Percentiles rank a stretch among this genome's conserved stretches.
phyloP scores from a whole-genome alignment of 495 filamentous ascomycete genomes.

The Hypoxylon intermedium region DNA sequence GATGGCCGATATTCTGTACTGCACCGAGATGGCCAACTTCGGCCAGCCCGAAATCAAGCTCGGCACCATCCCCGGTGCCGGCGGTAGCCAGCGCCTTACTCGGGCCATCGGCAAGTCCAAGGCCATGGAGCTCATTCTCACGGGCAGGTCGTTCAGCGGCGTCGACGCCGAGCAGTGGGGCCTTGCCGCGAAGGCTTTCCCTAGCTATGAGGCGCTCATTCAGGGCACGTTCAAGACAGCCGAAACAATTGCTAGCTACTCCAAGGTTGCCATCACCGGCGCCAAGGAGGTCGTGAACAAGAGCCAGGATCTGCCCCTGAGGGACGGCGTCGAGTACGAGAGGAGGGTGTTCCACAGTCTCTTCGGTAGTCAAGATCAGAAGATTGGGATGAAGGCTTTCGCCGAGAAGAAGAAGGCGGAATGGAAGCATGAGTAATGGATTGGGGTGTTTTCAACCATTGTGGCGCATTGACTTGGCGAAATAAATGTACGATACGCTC shows the following conservation, averaged over 20 bases:
- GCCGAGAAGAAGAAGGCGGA: slow-evolving; percentile 91
- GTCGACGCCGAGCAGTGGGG: slow-evolving; percentile 89
- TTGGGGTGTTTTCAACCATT: too few relatives aligned
- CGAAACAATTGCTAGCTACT: slow-evolving; percentile 84
- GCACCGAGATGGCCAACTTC: slow-evolving; percentile 80
- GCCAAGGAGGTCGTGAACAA: slow-evolving; percentile 98
- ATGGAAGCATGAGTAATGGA: slow-evolving; percentile 80
- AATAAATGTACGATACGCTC: too few relatives aligned
- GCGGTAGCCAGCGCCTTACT: slow-evolving; percentile 88
- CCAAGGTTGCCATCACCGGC: slow-evolving; percentile 81
- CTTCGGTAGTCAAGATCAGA: slow-evolving; percentile 95
- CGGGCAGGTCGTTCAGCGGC: slow-evolving; percentile 80
- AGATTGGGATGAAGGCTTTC: slow-evolving; percentile 97
- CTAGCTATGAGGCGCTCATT: slow-evolving; percentile 81
- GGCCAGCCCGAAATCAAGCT: slow-evolving; percentile 97
- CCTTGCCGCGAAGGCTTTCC: slow-evolving; percentile 81
- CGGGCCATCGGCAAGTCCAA: slow-evolving; percentile 83
- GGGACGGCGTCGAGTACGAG: slow-evolving; percentile 95
- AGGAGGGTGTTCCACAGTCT: slow-evolving; percentile 87
- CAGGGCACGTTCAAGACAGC: slow-evolving; percentile 80
- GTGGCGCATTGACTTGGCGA: too few relatives aligned
- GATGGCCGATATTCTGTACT: slow-evolving; percentile 96
- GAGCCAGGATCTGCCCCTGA: slow-evolving; percentile 84
- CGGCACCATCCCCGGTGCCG: slow-evolving; percentile 89
- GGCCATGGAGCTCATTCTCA: slow-evolving; percentile 95